phyloP scores from a whole-genome alignment of 2,329 filamentous ascomycete genomes.

The Basipetospora chlamydospora region DNA sequence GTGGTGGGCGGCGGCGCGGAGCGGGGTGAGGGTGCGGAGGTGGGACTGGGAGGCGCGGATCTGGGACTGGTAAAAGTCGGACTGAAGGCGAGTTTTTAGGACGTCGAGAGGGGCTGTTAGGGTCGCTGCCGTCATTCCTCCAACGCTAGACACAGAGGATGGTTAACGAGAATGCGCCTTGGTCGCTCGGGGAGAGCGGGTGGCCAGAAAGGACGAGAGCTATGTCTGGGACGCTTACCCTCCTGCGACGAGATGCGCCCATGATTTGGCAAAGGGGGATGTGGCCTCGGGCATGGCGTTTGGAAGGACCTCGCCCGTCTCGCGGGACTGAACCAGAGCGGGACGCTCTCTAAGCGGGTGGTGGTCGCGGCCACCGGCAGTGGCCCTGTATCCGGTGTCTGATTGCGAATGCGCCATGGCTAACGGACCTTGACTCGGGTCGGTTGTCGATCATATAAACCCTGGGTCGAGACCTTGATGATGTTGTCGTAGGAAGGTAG shows the following conservation, averaged over 20 bases:
- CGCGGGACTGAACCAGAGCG: conserved; percentile 42
- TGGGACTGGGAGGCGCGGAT: conserved; percentile 50
- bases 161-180: conserved; percentile 8
- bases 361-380: conserved; percentile 16
- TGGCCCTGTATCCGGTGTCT: conserved; percentile 16
- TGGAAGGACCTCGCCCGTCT: conserved; percentile 33
- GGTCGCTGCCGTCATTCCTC: conserved; percentile 83
- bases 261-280: conserved; percentile 54
- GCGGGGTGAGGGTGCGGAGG: conserved; percentile 40
- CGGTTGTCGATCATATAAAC: too few species aligned
- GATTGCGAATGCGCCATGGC: conserved; percentile 20
- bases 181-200: background rate
- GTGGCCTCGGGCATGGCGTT: conserved; percentile 28
- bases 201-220: background rate
- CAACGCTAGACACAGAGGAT: conserved; percentile 47
- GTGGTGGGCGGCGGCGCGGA: conserved; percentile 56
- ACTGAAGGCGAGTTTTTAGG: conserved; percentile 83
- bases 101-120: conserved; percentile 91
- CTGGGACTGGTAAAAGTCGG: conserved; percentile 79
- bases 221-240: conserved; percentile 40
- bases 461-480: too few species aligned
- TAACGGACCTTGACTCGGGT: too few species aligned
- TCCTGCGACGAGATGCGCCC: conserved; percentile 85
- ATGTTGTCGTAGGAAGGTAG: too few species aligned
- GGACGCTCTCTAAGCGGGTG: conserved; percentile 18